Conservation (phyloP, 306 rosid genomes). For the Macrotyloma uniflorum region DNA sequence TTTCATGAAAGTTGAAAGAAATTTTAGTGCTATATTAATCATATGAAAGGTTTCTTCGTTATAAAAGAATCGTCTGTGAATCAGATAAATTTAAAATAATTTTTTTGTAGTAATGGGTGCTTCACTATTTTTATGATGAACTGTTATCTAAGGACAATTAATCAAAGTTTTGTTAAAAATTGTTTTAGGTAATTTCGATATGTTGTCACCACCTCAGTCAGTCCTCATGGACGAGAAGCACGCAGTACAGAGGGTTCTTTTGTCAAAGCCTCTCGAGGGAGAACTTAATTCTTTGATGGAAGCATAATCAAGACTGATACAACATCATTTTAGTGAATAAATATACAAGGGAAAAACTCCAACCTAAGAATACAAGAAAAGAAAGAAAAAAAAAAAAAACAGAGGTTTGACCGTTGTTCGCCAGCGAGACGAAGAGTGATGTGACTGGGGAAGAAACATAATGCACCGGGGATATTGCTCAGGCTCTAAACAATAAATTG, state of each 20-base stretch:
- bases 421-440: neutral
- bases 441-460: neutral
- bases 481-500: neutral
- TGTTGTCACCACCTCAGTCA: neutral
- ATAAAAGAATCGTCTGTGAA: neutral
- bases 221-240: neutral
- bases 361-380: neutral
- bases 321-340: neutral
- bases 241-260: neutral
- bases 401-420: neutral
- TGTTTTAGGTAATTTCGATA: neutral
- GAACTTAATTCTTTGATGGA: neutral
- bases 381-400: neutral
- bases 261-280: neutral
- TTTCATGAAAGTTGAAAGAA: neutral
- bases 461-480: neutral
- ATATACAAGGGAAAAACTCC: neutral
- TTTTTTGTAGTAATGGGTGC: neutral
- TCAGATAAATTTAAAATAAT: neutral
- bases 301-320: neutral
- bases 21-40: neutral
- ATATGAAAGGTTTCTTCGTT: neutral
- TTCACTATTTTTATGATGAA: neutral
- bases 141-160: neutral
- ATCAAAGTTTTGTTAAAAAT: no score